These are phyloP conservation scores for Colletotrichum liaoningense DNA, from an alignment of 2,329 filamentous ascomycete species.

Conservation along the genomic window DNA sequence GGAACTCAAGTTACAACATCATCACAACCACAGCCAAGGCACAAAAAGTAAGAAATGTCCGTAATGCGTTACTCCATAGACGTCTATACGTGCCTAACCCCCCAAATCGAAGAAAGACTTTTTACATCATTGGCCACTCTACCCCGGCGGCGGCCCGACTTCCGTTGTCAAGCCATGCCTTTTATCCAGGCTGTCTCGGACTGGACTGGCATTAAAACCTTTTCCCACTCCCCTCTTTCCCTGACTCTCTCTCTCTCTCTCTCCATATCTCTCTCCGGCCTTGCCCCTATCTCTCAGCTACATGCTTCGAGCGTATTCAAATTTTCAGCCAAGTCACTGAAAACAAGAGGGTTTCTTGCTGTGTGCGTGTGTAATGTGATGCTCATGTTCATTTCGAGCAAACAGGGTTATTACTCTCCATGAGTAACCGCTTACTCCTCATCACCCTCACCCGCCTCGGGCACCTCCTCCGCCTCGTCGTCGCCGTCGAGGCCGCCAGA, in stretches of 20 bases:
- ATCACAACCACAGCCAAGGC: not conserved
- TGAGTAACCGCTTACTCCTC: conserved; percentile 43
- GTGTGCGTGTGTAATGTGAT: not conserved
- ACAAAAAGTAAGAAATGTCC: conserved; percentile 25
- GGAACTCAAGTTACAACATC: not conserved
- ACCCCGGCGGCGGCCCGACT: conserved; percentile 17
- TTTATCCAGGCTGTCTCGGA: conserved; percentile 20
- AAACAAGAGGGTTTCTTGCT: not conserved
- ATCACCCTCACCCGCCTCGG: conserved; percentile 55
- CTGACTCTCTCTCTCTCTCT: not conserved
- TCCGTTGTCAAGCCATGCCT: conserved; percentile 24
- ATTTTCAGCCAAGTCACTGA: not conserved
- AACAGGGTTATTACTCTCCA: not conserved
- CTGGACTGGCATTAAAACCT: conserved; percentile 11
- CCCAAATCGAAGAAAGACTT: conserved; percentile 32
- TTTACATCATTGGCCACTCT: conserved; percentile 35
- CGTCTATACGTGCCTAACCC: conserved; percentile 33
- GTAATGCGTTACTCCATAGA: conserved; percentile 37
- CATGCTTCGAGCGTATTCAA: not conserved
- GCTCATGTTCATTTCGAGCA: not conserved
- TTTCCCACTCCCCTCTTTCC: not conserved
- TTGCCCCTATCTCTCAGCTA: not conserved
- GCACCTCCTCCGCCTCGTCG: conserved; percentile 74
- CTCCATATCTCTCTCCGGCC: not conserved
- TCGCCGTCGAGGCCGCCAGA: conserved; percentile 91